phyloP scores from a whole-genome alignment of 139 green algal species.

The Tetradesmus lagerheimii region DNA sequence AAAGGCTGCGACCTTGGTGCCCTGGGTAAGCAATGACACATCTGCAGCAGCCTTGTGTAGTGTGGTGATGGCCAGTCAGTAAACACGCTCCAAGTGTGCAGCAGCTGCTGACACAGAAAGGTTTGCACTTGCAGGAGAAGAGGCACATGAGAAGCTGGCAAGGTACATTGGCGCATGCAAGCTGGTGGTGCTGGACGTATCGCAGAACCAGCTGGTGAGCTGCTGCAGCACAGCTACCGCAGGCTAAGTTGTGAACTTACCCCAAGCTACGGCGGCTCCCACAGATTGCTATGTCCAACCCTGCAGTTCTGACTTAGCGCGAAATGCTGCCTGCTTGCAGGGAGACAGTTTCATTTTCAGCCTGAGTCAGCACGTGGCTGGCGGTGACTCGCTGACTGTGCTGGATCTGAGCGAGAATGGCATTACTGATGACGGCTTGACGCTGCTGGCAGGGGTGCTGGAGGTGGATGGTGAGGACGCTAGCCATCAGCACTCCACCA shows the following conservation, averaged over 20 bases:
- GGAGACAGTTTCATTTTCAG: constrained; percentile 53
- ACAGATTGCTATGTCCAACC: neutral
- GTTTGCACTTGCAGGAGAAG: neutral
- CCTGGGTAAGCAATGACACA: neutral
- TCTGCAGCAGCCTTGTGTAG: neutral
- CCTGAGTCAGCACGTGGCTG: constrained; percentile 38
- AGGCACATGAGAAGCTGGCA: constrained; percentile 11
- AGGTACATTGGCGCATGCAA: neutral
- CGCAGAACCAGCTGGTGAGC: constrained; percentile 40
- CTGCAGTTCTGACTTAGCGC: neutral
- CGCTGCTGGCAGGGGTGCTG: constrained; percentile 54
- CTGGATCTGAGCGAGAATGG: constrained; percentile 56
- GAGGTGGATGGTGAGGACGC: constrained; percentile 58
- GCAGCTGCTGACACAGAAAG: neutral
- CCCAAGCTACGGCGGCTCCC: too few relatives aligned
- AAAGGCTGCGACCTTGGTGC: constrained; percentile 59
- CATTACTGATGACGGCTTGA: constrained; percentile 47
- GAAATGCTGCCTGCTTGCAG: constrained; percentile 29
- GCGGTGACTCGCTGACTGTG: constrained; percentile 48
- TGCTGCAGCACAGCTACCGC: neutral
- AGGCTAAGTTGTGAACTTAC: too few relatives aligned
- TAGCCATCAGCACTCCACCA: neutral
- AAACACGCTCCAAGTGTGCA: neutral
- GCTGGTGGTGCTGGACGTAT: constrained; percentile 34
- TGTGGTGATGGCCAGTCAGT: neutral